A percentile compares a stretch with the other conserved stretches of the same genome.
phyloP scores from a whole-genome alignment of 805 yeast genomes.

The Yarrowia sp. region DNA sequence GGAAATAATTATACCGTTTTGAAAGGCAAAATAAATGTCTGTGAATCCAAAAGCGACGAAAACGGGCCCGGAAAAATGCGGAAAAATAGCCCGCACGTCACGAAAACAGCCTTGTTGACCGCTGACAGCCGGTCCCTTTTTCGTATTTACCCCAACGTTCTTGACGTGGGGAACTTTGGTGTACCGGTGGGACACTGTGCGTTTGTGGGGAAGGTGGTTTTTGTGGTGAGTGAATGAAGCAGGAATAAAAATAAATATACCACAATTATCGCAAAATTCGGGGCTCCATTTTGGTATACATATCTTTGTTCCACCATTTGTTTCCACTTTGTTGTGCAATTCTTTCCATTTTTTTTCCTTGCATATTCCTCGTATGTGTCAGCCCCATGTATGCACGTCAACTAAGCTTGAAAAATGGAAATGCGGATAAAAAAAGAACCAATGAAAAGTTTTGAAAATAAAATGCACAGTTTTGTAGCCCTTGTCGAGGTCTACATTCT shows the following conservation, averaged over 20 bases:
- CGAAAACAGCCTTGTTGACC: not conserved
- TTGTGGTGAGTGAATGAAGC: too few species aligned
- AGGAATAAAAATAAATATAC: not conserved
- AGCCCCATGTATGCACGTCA: constrained; percentile 16
- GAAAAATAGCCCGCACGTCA: not conserved
- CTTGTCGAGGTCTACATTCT: too few species aligned
- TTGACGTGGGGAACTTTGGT: constrained; percentile 1
- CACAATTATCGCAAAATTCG: not conserved
- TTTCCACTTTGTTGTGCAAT: too few species aligned
- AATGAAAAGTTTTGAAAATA: too few species aligned
- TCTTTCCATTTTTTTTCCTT: not conserved
- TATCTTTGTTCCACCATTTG: too few species aligned
- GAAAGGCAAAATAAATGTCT: too few species aligned
- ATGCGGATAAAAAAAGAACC: too few species aligned
- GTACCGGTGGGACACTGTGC: constrained; percentile 8
- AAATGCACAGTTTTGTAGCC: too few species aligned
- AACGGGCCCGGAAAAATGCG: not conserved
- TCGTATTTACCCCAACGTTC: constrained; percentile 8
- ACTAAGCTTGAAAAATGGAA: not conserved
- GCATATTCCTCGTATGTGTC: constrained; percentile 26
- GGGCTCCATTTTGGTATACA: not conserved
- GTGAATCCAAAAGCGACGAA: not conserved
- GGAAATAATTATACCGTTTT: too few species aligned
- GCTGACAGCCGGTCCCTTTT: too few species aligned
- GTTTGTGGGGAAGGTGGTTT: constrained; percentile 1